Percentiles rank a stretch among this genome's conserved stretches.
Evolutionary conservation across 139 green algal genomes (phyloP).

Genomic region (Pseudopediastrum boryanum): DNA sequence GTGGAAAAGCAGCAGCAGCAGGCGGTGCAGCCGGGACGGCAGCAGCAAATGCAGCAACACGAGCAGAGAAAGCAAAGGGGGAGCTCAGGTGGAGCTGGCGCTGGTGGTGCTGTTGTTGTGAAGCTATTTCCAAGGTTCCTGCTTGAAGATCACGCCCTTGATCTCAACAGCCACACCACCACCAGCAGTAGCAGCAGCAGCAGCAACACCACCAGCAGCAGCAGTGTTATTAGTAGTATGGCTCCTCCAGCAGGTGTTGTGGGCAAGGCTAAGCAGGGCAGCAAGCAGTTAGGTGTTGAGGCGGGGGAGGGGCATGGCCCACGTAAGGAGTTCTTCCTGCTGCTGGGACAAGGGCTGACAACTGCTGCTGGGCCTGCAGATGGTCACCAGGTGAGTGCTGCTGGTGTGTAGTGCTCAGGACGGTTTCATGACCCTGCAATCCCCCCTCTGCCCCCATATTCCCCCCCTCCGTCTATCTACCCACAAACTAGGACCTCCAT

Average conservation of each 20-base stretch:
- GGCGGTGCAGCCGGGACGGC: not conserved
- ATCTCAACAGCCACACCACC: too few species aligned
- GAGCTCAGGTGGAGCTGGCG: not conserved
- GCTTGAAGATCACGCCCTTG: conserved; percentile 21
- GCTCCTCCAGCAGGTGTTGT: too few species aligned
- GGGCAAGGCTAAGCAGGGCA: not conserved
- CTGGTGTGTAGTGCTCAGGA: not conserved
- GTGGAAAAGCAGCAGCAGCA: conserved; percentile 21
- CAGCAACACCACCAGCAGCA: not conserved
- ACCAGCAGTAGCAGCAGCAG: not conserved
- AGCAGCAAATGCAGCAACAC: not conserved
- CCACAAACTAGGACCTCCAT: too few species aligned
- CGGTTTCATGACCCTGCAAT: not conserved
- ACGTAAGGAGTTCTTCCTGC: conserved; percentile 67
- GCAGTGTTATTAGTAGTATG: too few species aligned
- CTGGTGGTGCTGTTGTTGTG: conserved; percentile 6
- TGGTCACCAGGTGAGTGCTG: not conserved
- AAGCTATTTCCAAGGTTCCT: conserved; percentile 59
- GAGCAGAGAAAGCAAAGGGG: not conserved
- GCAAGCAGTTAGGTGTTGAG: conserved; percentile 40
- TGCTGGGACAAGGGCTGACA: conserved; percentile 19
- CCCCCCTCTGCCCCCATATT: not conserved
- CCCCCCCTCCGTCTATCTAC: not conserved
- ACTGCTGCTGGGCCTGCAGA: not conserved
- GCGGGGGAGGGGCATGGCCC: conserved; percentile 66